phyloP scores from a whole-genome alignment of 352 stramenopile genomes.

The Phytophthora ramorum region DNA sequence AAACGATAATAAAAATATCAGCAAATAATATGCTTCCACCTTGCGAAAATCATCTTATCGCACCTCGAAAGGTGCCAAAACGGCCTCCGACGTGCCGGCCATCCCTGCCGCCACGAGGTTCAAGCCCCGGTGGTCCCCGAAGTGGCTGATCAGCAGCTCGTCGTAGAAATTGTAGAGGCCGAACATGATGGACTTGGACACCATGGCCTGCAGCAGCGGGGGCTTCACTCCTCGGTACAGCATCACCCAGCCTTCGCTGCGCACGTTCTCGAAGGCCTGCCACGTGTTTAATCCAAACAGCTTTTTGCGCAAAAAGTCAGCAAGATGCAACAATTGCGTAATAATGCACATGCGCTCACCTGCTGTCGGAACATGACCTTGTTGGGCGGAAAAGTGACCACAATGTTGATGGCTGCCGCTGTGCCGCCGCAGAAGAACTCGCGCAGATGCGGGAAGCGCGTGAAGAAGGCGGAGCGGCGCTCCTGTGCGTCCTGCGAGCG shows the following conservation, averaged over 20 bases:
- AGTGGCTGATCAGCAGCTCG: constrained; percentile 52
- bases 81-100: constrained; percentile 82
- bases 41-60: background rate
- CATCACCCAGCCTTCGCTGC: constrained; percentile 63
- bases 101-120: constrained; percentile 69
- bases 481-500: background rate
- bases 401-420: constrained; percentile 87
- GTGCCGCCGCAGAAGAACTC: constrained; percentile 86
- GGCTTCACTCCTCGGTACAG: constrained; percentile 88
- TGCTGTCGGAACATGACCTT: constrained; percentile 94
- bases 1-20: constrained; percentile 1
- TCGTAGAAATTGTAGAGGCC: constrained; percentile 91
- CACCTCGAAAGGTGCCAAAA: constrained; percentile 89
- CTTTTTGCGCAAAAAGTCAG: constrained; percentile 24
- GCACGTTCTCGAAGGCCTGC: constrained; percentile 77
- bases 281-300: constrained; percentile 78
- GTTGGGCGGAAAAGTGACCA: constrained; percentile 89
- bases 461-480: constrained; percentile 47
- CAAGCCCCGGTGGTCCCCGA: constrained; percentile 50
- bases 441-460: constrained; percentile 65
- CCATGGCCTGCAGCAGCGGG: constrained; percentile 82
- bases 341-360: constrained; percentile 31
- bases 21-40: background rate
- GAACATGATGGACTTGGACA: constrained; percentile 93
- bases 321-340: background rate